These are phyloP conservation scores for Phytophthora fragariaefolia DNA, from an alignment of 352 stramenopile genomes.

Conservation along the genomic window DNA sequence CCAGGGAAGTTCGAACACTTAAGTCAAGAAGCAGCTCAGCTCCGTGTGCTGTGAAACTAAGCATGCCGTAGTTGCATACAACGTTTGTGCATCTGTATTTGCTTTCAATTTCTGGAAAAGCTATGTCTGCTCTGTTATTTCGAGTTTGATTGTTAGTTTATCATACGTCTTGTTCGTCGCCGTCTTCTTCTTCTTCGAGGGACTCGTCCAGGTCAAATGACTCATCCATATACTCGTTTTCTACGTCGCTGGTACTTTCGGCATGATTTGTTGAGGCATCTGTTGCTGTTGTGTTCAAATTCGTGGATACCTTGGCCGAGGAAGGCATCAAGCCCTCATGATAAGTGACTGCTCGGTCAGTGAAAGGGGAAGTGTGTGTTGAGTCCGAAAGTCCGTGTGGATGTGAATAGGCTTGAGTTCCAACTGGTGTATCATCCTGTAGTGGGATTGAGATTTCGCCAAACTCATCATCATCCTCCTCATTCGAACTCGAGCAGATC, in stretches of 20 bases:
- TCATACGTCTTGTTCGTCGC: constrained; percentile 31
- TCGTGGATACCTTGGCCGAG: constrained; percentile 2
- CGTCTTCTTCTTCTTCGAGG: constrained; percentile 59
- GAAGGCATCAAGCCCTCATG: constrained; percentile 16
- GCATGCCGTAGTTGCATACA: no score
- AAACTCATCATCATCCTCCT: constrained; percentile 20
- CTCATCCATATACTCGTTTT: constrained; percentile 69
- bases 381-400: not conserved
- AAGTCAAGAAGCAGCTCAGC: no score
- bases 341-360: not conserved
- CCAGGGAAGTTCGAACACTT: no score
- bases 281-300: not conserved
- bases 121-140: not conserved
- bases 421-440: constrained; percentile 6
- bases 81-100: no score
- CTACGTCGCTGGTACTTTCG: constrained; percentile 38
- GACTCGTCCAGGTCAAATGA: constrained; percentile 83
- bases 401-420: not conserved
- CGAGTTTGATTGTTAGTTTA: not conserved
- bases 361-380: not conserved
- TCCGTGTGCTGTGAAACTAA: no score
- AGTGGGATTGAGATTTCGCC: constrained; percentile 29
- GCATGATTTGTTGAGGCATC: constrained; percentile 8
- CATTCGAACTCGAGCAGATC: not conserved
- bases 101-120: not conserved